Evolutionary conservation across 1,284 basidiomycete genomes (phyloP), one percentile per base, ranked within the genome.

Genomic region (Lignosus rhinocerotis): DNA sequence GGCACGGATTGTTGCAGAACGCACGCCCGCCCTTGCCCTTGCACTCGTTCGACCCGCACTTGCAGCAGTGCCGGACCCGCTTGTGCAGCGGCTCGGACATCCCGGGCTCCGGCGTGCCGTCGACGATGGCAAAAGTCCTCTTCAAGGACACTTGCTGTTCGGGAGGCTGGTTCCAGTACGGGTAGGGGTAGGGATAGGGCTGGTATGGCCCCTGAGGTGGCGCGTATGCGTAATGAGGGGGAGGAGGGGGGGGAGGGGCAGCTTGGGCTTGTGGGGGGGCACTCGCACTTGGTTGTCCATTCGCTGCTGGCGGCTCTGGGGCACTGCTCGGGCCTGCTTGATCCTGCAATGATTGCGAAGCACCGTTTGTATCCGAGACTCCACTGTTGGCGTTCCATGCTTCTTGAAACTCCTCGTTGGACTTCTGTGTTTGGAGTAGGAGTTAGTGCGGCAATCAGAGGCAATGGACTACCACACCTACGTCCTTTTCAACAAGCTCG

Each of bases 31-130:
- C 88, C 64, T 90, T 90, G 47, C 88, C 88, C 70, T 90, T 90
- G 72, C 88, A 90, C 30, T 87, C 83, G 70, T 86, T 83, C 45
- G 81, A 85, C 11, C 88, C 88, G 59, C 88, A 90, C 74, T 90
- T 90, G 69, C 85, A 85, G 66, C 88, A 80, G 63, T 80, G 79
- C 50, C 79, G 71, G 3, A 80, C 73, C 8, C 80, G 78, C 60
- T 81, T 81, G 59, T 70, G 70, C 63, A 67, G 33, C 49, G 68
- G 69, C 63, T 70, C 69, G 19, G 57, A 57, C 54, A 65, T 52
- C 3, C 57, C 59, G 30, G 63, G 60, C 56, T 65, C 65, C 16
- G 67, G 60, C 30, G 66, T 62, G 38, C 66, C 65, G 50, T 69
- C 70, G 33, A 70, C 60, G 51, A 70, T 58, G 51, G 67, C 57